Evolutionary conservation across 1,284 basidiomycete species (phyloP), one percentile per base, ranked within the genome.

Genomic region (Ustilago trichophora): DNA sequence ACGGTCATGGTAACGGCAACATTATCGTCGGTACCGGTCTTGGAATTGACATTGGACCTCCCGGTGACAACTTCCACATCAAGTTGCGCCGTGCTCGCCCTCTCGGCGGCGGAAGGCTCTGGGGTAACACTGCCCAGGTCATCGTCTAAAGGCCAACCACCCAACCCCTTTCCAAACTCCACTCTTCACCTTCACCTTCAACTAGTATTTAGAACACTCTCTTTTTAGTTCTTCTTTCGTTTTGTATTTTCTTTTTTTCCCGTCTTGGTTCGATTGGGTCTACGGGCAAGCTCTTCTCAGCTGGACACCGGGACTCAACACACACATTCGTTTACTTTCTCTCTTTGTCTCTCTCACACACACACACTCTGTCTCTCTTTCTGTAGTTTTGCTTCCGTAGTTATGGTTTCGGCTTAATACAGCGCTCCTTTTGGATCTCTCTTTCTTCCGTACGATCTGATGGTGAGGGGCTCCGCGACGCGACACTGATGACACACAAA

Each of bases 1-100:
- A 32, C 24, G 51, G 51, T 15, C 41, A 53, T 19, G 57, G 57
- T 5, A 63, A 63, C 19, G 49, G 49, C 0, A 57, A 64, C 60
- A 38, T 64, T 16, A 48, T 52, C 27, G 26, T 63, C 2, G 47
- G 52, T 1, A 57, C 54, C n/a, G 50, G 50, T 0, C 18, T 58
- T 29, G 62, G 62, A 1, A 16, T 65, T 26, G 49, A 57, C 13
- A 5, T 65, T 4, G 62, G 62, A 3, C 62, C 43, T 9, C 62
- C 62, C 3, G 37, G 36, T 24, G 54, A 56, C 50, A 65, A 64
- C 54, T 65, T 65, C 54, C 62, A 65, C 44, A 54, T 65, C 46
- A 29, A 58, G 4, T 12, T 49, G 4, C 33, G 62, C 5, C 29
- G 49, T 6, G 35, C 57, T 25, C 16, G 52, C 5, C 59, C 51